A percentile compares a stretch with the other conserved stretches of the same genome.
phyloP scores from a whole-genome alignment of 768 basidiomycete genomes.

The Austroboletus festivus region DNA sequence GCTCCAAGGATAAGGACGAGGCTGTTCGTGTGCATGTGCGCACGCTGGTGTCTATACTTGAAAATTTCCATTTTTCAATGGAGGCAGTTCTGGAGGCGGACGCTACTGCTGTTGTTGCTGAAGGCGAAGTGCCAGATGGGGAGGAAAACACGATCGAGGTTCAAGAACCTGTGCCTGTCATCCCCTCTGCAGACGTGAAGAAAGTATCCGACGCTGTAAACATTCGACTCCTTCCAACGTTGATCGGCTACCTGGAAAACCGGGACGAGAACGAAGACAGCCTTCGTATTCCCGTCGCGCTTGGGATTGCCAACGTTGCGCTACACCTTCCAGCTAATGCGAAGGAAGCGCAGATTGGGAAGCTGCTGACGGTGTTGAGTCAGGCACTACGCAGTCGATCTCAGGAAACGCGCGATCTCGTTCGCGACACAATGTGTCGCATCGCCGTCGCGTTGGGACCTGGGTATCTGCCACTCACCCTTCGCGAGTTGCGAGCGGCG shows the following conservation, averaged over 20 bases:
- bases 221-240: constrained; percentile 68
- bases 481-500: constrained; percentile 82
- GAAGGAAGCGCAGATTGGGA: constrained; percentile 66
- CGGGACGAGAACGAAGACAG: constrained; percentile 81
- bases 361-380: constrained; percentile 78
- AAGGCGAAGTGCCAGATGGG: constrained; percentile 26
- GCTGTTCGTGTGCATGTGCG: constrained; percentile 83
- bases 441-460: constrained; percentile 74
- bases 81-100: constrained; percentile 40
- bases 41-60: constrained; percentile 76
- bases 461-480: constrained; percentile 63
- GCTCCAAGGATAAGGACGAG: constrained; percentile 62
- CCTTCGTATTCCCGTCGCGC: constrained; percentile 82
- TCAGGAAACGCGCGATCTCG: constrained; percentile 87
- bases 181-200: constrained; percentile 18
- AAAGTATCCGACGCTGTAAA: constrained; percentile 75
- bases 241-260: constrained; percentile 79
- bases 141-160: constrained; percentile 23
- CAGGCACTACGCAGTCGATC: constrained; percentile 92
- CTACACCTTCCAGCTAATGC: constrained; percentile 65
- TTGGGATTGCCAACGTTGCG: constrained; percentile 85
- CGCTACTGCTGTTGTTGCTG: constrained; percentile 26
- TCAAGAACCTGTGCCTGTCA: not conserved
- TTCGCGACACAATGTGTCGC: constrained; percentile 77
- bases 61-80: constrained; percentile 91